phyloP scores from a whole-genome alignment of 495 filamentous ascomycete species.

The Amphirosellinia nigrospora region DNA sequence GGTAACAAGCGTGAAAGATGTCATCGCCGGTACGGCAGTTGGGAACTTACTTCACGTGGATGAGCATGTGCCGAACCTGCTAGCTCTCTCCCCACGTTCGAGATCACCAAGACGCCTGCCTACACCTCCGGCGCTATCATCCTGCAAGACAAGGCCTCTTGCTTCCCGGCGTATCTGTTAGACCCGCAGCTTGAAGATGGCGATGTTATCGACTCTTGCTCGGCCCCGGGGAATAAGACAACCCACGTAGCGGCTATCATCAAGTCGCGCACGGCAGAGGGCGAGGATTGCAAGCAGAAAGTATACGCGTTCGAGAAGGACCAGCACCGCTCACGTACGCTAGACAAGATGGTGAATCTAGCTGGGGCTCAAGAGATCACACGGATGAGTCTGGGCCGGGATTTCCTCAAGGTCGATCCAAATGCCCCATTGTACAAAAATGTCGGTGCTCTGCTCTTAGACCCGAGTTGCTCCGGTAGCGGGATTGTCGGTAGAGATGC shows the following conservation, averaged over 20 bases:
- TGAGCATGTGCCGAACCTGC: slow-evolving; percentile 76
- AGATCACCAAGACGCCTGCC: slow-evolving; percentile 71
- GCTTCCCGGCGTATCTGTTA: slow-evolving; percentile 88
- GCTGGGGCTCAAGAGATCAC: slow-evolving; percentile 73
- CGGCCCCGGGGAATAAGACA: slow-evolving; percentile 96
- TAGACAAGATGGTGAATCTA: slow-evolving; percentile 79
- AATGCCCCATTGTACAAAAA: slow-evolving; percentile 52
- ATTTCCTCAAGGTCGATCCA: slow-evolving; percentile 81
- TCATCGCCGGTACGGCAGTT: slow-evolving; percentile 34
- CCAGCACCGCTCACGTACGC: slow-evolving; percentile 65
- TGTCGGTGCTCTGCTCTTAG: slow-evolving; percentile 79
- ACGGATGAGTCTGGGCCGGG: slow-evolving; percentile 69
- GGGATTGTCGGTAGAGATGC: slow-evolving; percentile 91
- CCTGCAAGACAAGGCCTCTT: slow-evolving; percentile 95
- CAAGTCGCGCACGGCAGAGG: slow-evolving; percentile 39
- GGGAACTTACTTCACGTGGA: slow-evolving; percentile 64
- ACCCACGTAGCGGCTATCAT: slow-evolving; percentile 86
- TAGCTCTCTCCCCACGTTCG: slow-evolving; percentile 75
- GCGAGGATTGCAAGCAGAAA: slow-evolving; percentile 35
- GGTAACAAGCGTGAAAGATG: slow-evolving; percentile 54
- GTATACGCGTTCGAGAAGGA: slow-evolving; percentile 79
- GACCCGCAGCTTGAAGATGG: slow-evolving; percentile 65
- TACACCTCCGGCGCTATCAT: slow-evolving; percentile 82
- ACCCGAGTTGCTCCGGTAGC: slow-evolving; percentile 93
- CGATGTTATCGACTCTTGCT: slow-evolving; percentile 85